Conservation (phyloP, 2,329 filamentous ascomycete species). For the Sclerotinia trifoliorum region DNA sequence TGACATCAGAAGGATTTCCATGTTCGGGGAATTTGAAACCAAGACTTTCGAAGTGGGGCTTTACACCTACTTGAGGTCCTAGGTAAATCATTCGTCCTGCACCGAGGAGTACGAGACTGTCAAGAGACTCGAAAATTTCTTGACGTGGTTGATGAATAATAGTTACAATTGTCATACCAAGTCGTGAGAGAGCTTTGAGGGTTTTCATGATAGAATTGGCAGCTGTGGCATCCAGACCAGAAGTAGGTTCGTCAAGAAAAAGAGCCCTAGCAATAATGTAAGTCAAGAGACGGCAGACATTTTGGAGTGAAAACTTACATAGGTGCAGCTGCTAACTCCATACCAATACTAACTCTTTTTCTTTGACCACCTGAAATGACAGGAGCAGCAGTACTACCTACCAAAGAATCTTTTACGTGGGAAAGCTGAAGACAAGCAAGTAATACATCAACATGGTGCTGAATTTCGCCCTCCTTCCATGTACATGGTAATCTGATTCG, state of each 20-base stretch:
- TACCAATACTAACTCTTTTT: constrained; percentile 62
- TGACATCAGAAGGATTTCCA: constrained; percentile 55
- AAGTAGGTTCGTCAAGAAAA: constrained; percentile 61
- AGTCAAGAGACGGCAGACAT: not conserved
- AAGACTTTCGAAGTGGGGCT: constrained; percentile 51
- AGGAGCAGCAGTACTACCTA: constrained; percentile 58
- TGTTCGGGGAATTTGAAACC: constrained; percentile 52
- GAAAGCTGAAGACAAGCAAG: constrained; percentile 50
- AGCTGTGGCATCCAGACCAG: constrained; percentile 61
- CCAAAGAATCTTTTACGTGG: constrained; percentile 46
- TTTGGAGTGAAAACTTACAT: constrained; percentile 37
- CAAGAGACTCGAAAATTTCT: constrained; percentile 56
- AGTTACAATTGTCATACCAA: constrained; percentile 54
- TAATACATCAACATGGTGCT: constrained; percentile 55
- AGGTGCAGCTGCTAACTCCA: constrained; percentile 56
- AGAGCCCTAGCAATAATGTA: constrained; percentile 42
- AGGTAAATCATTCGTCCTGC: constrained; percentile 56
- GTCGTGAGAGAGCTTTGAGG: constrained; percentile 57
- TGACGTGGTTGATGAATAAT: constrained; percentile 57
- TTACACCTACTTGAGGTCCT: constrained; percentile 47
- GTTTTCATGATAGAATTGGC: constrained; percentile 63
- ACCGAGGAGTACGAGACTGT: constrained; percentile 62
- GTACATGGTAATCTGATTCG: constrained; percentile 52
- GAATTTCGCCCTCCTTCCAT: constrained; percentile 51
- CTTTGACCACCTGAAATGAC: constrained; percentile 62